A percentile compares a stretch with the other conserved stretches of the same genome.
Evolutionary conservation across 2,329 filamentous ascomycete genomes (phyloP).

Genomic region (Alternaria arbusti): DNA sequence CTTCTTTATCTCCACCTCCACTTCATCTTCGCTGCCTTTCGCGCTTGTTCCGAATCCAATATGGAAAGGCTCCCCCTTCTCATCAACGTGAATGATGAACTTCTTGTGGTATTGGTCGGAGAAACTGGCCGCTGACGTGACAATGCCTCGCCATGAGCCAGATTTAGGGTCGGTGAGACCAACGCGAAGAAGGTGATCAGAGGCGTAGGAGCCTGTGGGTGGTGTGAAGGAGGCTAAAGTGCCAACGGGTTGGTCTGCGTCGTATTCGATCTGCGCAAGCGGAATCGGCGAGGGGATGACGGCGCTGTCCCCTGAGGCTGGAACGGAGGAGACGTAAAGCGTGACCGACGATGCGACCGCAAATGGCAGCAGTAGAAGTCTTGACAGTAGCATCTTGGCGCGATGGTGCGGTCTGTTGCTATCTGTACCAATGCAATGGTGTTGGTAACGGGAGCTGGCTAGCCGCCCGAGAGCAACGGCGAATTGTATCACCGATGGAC

Average conservation of each 20-base stretch:
- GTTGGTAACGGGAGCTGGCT: conserved; percentile 16
- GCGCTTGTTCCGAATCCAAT: conserved; percentile 52
- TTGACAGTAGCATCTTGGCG: conserved; percentile 46
- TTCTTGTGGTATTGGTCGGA: conserved; percentile 51
- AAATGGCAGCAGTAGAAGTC: conserved; percentile 45
- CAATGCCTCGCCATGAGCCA: conserved; percentile 53
- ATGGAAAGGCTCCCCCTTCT: conserved; percentile 53
- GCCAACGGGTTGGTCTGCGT: conserved; percentile 45
- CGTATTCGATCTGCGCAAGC: conserved; percentile 54
- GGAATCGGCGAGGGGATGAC: conserved; percentile 46
- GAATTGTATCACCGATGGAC: conserved; percentile 21
- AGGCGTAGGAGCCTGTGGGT: conserved; percentile 41
- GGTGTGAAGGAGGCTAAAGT: conserved; percentile 45
- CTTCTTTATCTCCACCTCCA: conserved; percentile 53
- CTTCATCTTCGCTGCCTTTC: conserved; percentile 41
- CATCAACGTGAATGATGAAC: conserved; percentile 53
- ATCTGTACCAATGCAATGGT: conserved; percentile 4
- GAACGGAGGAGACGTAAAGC: conserved; percentile 72
- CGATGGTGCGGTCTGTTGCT: background rate
- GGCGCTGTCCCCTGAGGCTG: conserved; percentile 66
- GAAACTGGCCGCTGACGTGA: conserved; percentile 54
- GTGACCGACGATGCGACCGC: conserved; percentile 49
- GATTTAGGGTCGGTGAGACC: conserved; percentile 51
- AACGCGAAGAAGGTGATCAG: conserved; percentile 52
- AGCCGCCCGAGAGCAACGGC: conserved; percentile 11